These are phyloP conservation scores for Fusarium udum DNA, from an alignment of 2,329 filamentous ascomycete species.

Conservation along the genomic window DNA sequence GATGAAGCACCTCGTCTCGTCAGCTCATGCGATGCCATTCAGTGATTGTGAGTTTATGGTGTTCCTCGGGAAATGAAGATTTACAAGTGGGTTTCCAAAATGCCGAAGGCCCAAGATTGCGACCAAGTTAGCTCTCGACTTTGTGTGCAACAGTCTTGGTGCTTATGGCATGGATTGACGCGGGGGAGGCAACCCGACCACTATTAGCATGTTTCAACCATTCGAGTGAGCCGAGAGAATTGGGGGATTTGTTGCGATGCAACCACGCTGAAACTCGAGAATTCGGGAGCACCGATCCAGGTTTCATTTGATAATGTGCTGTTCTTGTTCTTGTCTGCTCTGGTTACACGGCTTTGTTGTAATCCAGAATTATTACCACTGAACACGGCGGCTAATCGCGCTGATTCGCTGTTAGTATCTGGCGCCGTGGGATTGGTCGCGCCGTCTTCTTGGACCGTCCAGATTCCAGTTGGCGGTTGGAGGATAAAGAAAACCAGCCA, in stretches of 20 bases:
- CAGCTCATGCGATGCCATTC: background rate
- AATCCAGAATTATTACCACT: conserved; percentile 18
- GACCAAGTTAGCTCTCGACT: background rate
- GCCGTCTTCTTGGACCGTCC: conserved; percentile 12
- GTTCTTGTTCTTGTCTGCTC: background rate
- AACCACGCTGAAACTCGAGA: conserved; percentile 38
- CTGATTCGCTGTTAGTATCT: conserved; percentile 11
- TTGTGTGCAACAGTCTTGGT: conserved; percentile 7
- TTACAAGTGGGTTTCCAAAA: conserved; percentile 16
- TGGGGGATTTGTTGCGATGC: conserved; percentile 32
- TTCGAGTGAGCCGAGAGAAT: conserved; percentile 7
- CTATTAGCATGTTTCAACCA: conserved; percentile 40
- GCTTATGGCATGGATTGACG: conserved; percentile 34
- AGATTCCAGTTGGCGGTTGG: conserved; percentile 39
- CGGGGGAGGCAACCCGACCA: conserved; percentile 35
- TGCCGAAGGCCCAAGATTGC: conserved; percentile 8
- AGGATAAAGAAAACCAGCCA: conserved; percentile 29
- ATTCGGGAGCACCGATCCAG: conserved; percentile 16
- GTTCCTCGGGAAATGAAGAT: conserved; percentile 29
- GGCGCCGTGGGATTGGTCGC: conserved; percentile 34
- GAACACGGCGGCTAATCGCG: conserved; percentile 30
- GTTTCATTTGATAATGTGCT: conserved; percentile 8
- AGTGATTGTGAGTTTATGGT: background rate
- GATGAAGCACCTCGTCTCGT: background rate
- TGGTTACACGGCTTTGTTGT: conserved; percentile 9